Base-by-base conservation (phyloP, 1,284 basidiomycete species). In the Phellinidium pouzarii region DNA sequence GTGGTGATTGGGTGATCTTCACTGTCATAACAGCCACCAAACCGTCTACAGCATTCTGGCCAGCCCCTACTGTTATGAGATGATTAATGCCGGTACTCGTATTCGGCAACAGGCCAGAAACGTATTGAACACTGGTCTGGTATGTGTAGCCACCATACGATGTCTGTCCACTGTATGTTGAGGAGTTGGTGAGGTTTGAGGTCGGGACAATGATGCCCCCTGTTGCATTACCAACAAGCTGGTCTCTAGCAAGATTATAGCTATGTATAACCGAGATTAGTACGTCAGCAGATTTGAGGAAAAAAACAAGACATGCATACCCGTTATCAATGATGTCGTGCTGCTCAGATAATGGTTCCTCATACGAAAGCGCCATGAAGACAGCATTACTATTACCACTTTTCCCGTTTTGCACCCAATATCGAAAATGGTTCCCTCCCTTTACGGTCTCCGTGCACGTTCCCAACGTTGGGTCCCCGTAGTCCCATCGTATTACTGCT, bases 391-490 rank as follows among this genome's bases (percentile, higher is more conserved):
- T 85, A 59, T 88, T 73, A 1, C 72, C 79, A 7, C 69, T 56
- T 2, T 73, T 68, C 0, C 85, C 87, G 55, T 87, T 75, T 68
- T 96, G 93, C 1, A 77, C 66, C 89, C 91, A 98, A 68, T 94
- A 94, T 23, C 94, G 80, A 65, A 94, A 83, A 64, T 98, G 94
- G 61, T 89, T 81, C 4, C 94, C 94, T 9, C 94, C 94, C 57
- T 88, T 62, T 46, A 96, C 78, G 2, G 90, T 89, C 68, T 98
- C 92, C 59, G 76, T 72, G 65, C 91, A 93, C 1, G 90, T 80
- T 0, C 92, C 92, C 14, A 92, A 66, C 51, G 80, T 70, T 3
- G 82, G 77, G 62, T 94, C 81, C 4, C 80, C 80, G 64, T 86
- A 94, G 65, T 91, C 78, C 77, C 82, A 91, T 38, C 92, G 76